Percentiles rank a stretch among this genome's conserved stretches.
These are phyloP conservation scores for Penicillium nucicola DNA, from an alignment of 495 filamentous ascomycete species.

Conservation along the genomic window DNA sequence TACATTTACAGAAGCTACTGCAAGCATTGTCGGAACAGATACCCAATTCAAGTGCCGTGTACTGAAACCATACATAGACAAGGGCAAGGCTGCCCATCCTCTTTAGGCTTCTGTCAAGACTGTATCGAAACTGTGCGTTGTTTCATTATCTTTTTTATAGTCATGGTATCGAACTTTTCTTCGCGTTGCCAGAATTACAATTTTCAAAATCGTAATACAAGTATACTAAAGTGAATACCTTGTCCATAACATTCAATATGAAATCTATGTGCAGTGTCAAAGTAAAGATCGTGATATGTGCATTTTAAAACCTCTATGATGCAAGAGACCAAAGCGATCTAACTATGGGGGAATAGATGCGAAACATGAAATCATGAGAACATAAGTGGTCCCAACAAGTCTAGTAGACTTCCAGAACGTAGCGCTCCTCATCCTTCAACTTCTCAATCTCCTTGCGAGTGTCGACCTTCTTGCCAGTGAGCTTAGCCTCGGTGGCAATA, in stretches of 20 bases:
- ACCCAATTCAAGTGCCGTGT: background rate
- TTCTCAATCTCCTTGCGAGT: slow-evolving; percentile 91
- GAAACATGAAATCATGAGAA: slow-evolving; percentile 18
- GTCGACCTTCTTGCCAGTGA: slow-evolving; percentile 73
- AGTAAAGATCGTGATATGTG: too few relatives aligned
- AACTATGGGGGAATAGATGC: slow-evolving; percentile 22
- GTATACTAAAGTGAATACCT: too few relatives aligned
- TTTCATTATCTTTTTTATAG: too few relatives aligned
- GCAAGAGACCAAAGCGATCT: slow-evolving; percentile 18
- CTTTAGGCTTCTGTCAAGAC: too few relatives aligned
- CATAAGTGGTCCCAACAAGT: background rate
- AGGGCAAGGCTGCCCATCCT: too few relatives aligned
- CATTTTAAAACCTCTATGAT: background rate
- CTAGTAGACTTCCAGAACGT: slow-evolving; percentile 95
- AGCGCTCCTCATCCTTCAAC: slow-evolving; percentile 89
- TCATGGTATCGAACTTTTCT: too few relatives aligned
- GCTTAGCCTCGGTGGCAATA: slow-evolving; percentile 71
- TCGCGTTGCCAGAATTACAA: too few relatives aligned
- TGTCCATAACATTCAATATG: too few relatives aligned
- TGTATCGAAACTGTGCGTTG: too few relatives aligned
- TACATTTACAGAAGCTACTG: slow-evolving; percentile 2
- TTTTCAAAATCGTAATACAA: too few relatives aligned
- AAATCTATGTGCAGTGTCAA: too few relatives aligned
- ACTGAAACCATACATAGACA: too few relatives aligned
- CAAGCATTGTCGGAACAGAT: slow-evolving; percentile 3